Percentiles rank a stretch among this genome's conserved stretches.
Evolutionary conservation across 2,329 filamentous ascomycete species (phyloP).

Genomic region (Aspergillus fumigatus): DNA sequence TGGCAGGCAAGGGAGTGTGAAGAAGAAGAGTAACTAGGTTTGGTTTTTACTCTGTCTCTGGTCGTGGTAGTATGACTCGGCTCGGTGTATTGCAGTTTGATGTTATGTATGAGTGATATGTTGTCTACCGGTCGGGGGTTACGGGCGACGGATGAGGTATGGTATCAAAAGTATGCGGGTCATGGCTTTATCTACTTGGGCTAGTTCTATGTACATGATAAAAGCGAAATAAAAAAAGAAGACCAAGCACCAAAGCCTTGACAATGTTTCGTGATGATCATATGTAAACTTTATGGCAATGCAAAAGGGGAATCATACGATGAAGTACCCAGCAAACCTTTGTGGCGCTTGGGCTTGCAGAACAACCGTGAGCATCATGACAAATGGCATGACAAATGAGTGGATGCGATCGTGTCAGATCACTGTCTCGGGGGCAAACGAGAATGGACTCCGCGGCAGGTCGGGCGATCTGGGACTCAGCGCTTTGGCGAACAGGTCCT

Average conservation of each 20-base stretch:
- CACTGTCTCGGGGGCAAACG: conserved; percentile 42
- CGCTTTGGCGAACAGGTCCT: conserved; percentile 81
- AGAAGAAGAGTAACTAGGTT: conserved; percentile 22
- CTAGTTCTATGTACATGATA: neutral
- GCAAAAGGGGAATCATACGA: conserved; percentile 24
- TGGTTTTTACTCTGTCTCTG: neutral
- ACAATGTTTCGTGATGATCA: conserved; percentile 1
- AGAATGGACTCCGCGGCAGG: conserved; percentile 79
- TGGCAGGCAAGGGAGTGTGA: conserved; percentile 14
- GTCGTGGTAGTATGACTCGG: no score
- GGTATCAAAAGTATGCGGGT: neutral
- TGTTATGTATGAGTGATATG: neutral
- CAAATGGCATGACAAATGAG: conserved; percentile 8
- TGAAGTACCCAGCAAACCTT: neutral
- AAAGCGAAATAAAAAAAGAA: neutral
- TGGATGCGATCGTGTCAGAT: conserved; percentile 9
- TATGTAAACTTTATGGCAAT: conserved; percentile 11
- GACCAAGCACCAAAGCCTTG: conserved; percentile 2
- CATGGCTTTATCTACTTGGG: neutral
- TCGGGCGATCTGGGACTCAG: conserved; percentile 83
- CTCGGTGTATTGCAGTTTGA: neutral
- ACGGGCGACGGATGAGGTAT: neutral
- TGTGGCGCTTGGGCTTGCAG: neutral
- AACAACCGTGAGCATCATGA: neutral
- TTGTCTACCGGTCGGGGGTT: neutral